Base-by-base conservation (phyloP, 2,329 filamentous ascomycete species). In the Calycina marina region DNA sequence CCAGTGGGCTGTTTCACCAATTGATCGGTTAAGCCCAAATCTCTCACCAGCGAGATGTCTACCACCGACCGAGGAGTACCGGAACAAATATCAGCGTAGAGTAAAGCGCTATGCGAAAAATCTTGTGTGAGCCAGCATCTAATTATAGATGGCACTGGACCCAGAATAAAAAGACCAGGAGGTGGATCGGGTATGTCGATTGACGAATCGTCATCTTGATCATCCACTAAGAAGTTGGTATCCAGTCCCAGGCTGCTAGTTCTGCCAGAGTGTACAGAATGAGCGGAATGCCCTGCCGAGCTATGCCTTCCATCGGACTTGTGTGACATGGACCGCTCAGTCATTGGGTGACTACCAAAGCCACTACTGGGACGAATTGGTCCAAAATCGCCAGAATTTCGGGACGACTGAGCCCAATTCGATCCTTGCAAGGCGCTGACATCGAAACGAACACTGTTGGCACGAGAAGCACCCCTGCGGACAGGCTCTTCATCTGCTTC, bases 371-470 rank as follows among this genome's bases (percentile, higher is more conserved):
- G 85, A 31, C 88, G 69, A 29, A 74, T 63, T 15, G 81, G 78
- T 25, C 75, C 72, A 44, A 93, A 78, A 35, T 96, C 90, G 28
- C 81, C 73, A 9, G 83, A 88, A 35, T 85, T 78, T 27, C 88
- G 74, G 37, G 78, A 81, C 42, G 72, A 74, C 49, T 93, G 83
- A 22, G 77, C 77, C 72, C 90, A 92, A 54, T 85, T 70, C 6
- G 72, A 85, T 29, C 83, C 80, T 47, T 93, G 85, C 46, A 93
- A 74, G 10, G 88, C 86, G 50, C 84, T 93, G 54, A 96, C 88
- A 51, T 96, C 90, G 49, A 98, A 98, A 22, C 90, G 81, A 45
- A 98, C 90, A 51, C 90, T 96, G 53, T 96, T 96, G 29, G 90
- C 88, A 46, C 90, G 72, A 12, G 90, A 98, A 12, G 84, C 83